Evolutionary conservation across 352 stramenopile genomes (phyloP), one percentile per base, ranked within the genome.

Genomic region (Phytophthora capsici): DNA sequence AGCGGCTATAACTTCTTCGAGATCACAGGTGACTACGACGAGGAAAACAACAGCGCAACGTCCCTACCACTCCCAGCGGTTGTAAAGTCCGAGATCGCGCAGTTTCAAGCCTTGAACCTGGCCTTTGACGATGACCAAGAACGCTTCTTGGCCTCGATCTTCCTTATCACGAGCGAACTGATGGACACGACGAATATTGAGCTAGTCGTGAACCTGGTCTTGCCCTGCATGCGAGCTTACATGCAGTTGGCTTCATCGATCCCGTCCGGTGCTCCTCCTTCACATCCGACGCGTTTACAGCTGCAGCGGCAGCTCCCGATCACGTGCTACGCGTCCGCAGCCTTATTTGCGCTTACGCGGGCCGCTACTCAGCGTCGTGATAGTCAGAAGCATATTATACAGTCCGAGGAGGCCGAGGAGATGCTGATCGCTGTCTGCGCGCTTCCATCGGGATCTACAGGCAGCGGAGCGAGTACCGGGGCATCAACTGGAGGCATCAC

Each of bases 71-170:
- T 6, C 43, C 3, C 40, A 59, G 25, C 20, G 14, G 10, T 19
- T 30, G 0, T 26, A 9, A 61, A 61, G 23, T 45, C 43, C 16
- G 72, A 84, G 1, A 67, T 70, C 19, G 13, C 36, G 0, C 41
- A 55, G 20, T 80, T 81, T 1, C 62, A 77, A 12, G 38, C 62
- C n/a, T 25, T 73, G 23, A 85, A 86, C 16, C 19, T 93, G 19
- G 75, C 77, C 0, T 88, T 78, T 45, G 66, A 77, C 0, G 80
- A 91, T 40, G 84, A 90, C 48, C 76, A 85, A 28, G 82, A 91
- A 26, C 75, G 84, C 0, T 93, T 93, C 43, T 47, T 94, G 8
- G 73, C 82, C 3, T 84, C 84, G 0, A 89, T 94, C 23, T 88
- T 70, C 26, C 68, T 81, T 12, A 84, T 91, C 20, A 77, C 84